phyloP scores from a whole-genome alignment of 2,329 filamentous ascomycete genomes.

The Verruconis gallopava region DNA sequence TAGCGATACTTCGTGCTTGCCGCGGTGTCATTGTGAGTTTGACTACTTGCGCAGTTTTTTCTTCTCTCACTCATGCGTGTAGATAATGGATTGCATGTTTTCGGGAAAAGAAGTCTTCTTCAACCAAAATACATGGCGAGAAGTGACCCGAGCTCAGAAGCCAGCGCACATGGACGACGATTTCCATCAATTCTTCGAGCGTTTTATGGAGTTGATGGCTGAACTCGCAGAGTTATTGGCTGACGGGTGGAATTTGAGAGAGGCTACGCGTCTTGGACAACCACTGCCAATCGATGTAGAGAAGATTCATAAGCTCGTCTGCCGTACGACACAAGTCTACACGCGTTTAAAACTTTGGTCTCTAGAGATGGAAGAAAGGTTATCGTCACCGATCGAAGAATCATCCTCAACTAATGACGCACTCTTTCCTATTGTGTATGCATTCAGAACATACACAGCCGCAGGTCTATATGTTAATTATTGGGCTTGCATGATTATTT shows the following conservation, averaged over 20 bases:
- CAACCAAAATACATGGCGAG: background rate
- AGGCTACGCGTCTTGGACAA: background rate
- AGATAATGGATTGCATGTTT: slow-evolving; percentile 9
- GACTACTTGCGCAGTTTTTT: background rate
- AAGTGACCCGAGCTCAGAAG: slow-evolving; percentile 1
- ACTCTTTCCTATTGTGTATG: slow-evolving; percentile 5
- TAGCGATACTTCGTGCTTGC: slow-evolving; percentile 4
- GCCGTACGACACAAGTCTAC: slow-evolving; percentile 2
- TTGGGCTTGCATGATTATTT: slow-evolving; percentile 7
- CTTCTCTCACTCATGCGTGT: background rate
- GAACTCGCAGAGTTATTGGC: slow-evolving; percentile 1
- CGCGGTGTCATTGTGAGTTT: slow-evolving; percentile 4
- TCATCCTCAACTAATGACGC: slow-evolving; percentile 4
- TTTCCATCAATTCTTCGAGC: background rate
- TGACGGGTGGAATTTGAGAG: slow-evolving; percentile 2
- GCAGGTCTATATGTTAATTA: slow-evolving; percentile 1
- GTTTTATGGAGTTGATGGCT: slow-evolving; percentile 1
- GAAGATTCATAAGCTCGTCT: background rate
- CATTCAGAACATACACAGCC: background rate
- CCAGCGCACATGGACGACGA: background rate
- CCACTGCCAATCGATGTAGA: background rate
- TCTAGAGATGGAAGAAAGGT: background rate
- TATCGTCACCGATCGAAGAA: slow-evolving; percentile 3
- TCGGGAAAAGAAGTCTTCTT: slow-evolving; percentile 4
- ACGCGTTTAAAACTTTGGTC: background rate